A percentile compares a stretch with the other conserved stretches of the same genome.
These are phyloP conservation scores for Penicillium angulare DNA, from an alignment of 495 filamentous ascomycete species.

Conservation along the genomic window DNA sequence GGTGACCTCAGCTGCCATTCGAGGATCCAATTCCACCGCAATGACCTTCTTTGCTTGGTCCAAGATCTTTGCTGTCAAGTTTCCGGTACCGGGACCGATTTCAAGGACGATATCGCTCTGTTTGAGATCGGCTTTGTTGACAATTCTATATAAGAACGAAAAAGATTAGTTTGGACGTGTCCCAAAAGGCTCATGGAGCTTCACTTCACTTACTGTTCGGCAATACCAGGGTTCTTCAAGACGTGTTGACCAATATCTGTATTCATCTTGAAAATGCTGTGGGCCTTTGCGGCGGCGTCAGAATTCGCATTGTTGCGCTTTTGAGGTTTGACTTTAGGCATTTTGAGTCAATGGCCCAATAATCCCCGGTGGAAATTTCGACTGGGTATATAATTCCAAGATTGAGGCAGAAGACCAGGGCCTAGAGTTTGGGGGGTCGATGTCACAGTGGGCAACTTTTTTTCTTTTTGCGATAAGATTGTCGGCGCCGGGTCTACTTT, in stretches of 20 bases:
- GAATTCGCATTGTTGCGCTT: constrained; percentile 58
- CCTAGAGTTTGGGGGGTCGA: background rate
- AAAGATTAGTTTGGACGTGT: background rate
- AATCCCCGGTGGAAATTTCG: background rate
- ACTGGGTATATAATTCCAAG: background rate
- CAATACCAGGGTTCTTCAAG: constrained; percentile 92
- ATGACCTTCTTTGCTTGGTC: constrained; percentile 84
- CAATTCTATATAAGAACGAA: constrained; percentile 50
- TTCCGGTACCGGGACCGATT: constrained; percentile 79
- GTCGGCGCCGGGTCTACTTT: constrained; percentile 33
- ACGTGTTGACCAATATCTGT: constrained; percentile 88
- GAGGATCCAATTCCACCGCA: constrained; percentile 89
- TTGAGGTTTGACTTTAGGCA: constrained; percentile 42
- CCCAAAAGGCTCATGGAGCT: too few relatives aligned
- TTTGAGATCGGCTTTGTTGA: constrained; percentile 84
- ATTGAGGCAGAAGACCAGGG: background rate
- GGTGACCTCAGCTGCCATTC: constrained; percentile 95
- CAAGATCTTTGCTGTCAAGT: constrained; percentile 84
- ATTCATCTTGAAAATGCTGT: constrained; percentile 89
- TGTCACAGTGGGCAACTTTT: constrained; percentile 22
- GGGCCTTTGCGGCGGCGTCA: constrained; percentile 49
- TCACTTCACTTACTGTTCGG: constrained; percentile 49
- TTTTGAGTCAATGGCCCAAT: constrained; percentile 6
- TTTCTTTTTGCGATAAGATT: constrained; percentile 42
- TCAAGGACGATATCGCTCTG: constrained; percentile 81